Conservation (phyloP, 192 early-diverging fungal genomes). For the Mortierella antarctica region DNA sequence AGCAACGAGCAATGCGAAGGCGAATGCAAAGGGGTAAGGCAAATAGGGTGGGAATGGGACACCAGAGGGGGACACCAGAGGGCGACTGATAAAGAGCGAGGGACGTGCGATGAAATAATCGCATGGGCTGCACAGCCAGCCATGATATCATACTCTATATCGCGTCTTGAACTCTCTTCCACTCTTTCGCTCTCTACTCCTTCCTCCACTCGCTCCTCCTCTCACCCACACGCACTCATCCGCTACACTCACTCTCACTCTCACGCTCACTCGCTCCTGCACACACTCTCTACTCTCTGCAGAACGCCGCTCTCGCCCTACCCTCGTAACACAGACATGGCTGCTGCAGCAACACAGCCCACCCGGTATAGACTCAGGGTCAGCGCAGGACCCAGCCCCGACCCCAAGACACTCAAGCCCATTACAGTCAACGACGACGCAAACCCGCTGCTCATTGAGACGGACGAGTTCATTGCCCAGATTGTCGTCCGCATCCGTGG, state of each 20-base stretch:
- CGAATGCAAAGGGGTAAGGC: background rate
- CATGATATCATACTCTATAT: conserved; percentile 18
- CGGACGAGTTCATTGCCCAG: conserved; percentile 69
- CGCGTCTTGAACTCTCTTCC: background rate
- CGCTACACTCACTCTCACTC: background rate
- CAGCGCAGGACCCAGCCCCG: conserved; percentile 49
- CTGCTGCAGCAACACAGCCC: background rate
- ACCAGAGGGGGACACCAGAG: no score
- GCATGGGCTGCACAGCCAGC: background rate
- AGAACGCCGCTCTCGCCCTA: background rate
- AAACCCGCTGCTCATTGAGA: conserved; percentile 71
- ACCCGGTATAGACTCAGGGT: conserved; percentile 51
- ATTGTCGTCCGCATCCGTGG: conserved; percentile 76
- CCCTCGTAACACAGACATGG: background rate
- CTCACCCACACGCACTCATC: background rate
- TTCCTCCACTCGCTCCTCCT: background rate
- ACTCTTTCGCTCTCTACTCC: background rate
- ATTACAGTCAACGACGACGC: conserved; percentile 73
- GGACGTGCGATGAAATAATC: background rate
- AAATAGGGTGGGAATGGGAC: no score
- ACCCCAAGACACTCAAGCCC: conserved; percentile 34
- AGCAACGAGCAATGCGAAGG: conserved; percentile 14
- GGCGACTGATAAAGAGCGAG: background rate
- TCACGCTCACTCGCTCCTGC: background rate
- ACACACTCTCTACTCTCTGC: background rate